A percentile compares a stretch with the other conserved stretches of the same genome.
Evolutionary conservation across 1,139 yeast species (phyloP).

Genomic region (Barnettozyma hawaiiensis): DNA sequence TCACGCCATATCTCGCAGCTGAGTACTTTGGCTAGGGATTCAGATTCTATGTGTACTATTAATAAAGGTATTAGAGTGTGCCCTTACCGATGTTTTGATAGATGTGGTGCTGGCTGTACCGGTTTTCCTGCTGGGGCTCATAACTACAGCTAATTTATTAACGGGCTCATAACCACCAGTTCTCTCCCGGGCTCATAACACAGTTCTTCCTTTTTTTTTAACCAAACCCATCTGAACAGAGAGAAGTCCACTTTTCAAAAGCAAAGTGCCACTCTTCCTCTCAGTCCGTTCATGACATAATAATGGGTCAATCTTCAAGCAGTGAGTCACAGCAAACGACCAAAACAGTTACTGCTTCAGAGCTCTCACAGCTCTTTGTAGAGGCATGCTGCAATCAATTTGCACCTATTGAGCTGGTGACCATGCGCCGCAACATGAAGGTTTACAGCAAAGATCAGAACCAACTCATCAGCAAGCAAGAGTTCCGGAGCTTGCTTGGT

Average conservation of each 20-base stretch:
- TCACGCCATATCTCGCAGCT: conserved; percentile 61
- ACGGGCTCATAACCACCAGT: too few relatives aligned
- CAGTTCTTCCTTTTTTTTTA: too few relatives aligned
- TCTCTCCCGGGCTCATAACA: too few relatives aligned
- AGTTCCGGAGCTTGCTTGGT: conserved; percentile 28
- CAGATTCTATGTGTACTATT: too few relatives aligned
- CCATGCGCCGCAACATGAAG: conserved; percentile 29
- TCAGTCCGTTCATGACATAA: not conserved
- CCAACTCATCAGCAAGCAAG: conserved; percentile 26
- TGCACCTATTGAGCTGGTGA: conserved; percentile 36
- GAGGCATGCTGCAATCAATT: conserved; percentile 33
- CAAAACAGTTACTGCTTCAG: conserved; percentile 26
- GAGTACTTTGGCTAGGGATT: conserved; percentile 33
- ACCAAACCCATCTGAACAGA: too few relatives aligned
- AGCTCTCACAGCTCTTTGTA: conserved; percentile 31
- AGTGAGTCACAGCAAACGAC: conserved; percentile 9
- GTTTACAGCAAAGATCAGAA: conserved; percentile 27
- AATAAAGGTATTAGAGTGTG: too few relatives aligned
- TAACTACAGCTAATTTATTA: too few relatives aligned
- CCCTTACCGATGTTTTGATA: too few relatives aligned
- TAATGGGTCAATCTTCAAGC: conserved; percentile 32
- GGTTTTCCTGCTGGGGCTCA: too few relatives aligned
- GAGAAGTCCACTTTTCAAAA: too few relatives aligned
- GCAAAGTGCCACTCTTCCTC: too few relatives aligned
- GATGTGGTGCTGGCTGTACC: too few relatives aligned